phyloP scores from a whole-genome alignment of 768 basidiomycete species.

The Boletus tylopilopsis region DNA sequence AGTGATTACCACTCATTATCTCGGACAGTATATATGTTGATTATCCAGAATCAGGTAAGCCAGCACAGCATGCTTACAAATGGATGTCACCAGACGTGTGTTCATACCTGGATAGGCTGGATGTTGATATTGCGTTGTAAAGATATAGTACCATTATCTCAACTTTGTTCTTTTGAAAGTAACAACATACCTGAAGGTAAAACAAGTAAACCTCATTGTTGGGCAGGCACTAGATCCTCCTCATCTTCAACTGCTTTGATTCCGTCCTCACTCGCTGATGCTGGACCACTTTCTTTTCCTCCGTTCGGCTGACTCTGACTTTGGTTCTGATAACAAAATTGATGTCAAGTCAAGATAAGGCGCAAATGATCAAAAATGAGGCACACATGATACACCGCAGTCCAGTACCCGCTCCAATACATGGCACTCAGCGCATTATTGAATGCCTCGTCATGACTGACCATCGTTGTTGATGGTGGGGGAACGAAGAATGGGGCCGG shows the following conservation, averaged over 20 bases:
- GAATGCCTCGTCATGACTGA: constrained; percentile 74
- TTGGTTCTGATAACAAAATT: constrained; percentile 20
- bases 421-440: constrained; percentile 69
- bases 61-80: too few species aligned
- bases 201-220: constrained; percentile 18
- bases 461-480: constrained; percentile 34
- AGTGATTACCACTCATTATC: too few species aligned
- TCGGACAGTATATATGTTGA: too few species aligned
- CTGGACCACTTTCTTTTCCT: constrained; percentile 19
- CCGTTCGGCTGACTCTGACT: constrained; percentile 21
- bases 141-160: too few species aligned
- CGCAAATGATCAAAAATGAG: constrained; percentile 2
- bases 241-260: constrained; percentile 23
- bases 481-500: constrained; percentile 28
- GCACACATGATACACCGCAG: constrained; percentile 75
- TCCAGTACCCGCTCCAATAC: constrained; percentile 90
- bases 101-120: constrained; percentile 78
- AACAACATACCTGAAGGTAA: constrained; percentile 5
- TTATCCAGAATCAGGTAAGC: too few species aligned
- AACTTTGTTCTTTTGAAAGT: background rate
- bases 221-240: constrained; percentile 27
- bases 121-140: constrained; percentile 70
- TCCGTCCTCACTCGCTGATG: constrained; percentile 28
- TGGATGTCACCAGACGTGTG: constrained; percentile 91
- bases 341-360: background rate